Evolutionary conservation across 495 filamentous ascomycete species (phyloP), one percentile per base, ranked within the genome.

Genomic region (Aspergillus nidulans): DNA sequence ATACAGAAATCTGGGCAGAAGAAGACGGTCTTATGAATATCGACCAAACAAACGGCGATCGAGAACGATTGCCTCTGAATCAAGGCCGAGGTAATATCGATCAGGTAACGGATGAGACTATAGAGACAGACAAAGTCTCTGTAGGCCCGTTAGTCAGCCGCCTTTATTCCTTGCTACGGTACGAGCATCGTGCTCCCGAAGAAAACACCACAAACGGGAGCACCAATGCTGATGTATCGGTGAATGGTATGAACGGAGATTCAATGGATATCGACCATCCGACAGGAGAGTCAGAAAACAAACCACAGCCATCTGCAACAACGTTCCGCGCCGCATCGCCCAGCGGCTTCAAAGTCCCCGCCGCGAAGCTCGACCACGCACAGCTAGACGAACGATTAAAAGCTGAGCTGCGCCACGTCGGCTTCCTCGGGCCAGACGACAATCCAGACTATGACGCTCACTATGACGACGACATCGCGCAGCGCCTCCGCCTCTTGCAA

Each of bases 381-480:
- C 85, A 90, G 59, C 79, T 97, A 12, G 95, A 97, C 64, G 89
- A 95, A 62, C 89, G 95, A 43, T 77, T 94, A 46, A 88, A 95
- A 72, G 84, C 86, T 44, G 94, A 99, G 63, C 85, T 97, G 38
- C 86, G 89, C n/a, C 87, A 96, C 70, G 89, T 96, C 39, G 95
- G 94, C 41, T 89, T 99, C 69, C 75, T 97, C 19, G 80, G 87
- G 1, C 75, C 84, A 6, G 86, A 87, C 16, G 75, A 83, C 46
- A 85, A 82, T 52, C 78, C 67, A 6, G 89, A 95, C 59, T 97
- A 90, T 67, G 89, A 94, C 66, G 87, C 85, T 4, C 87, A 95
- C 72, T 88, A 85, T 61, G 94, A 99, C 69, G 95, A 99, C 67
- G 95, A 97, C 62, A 86, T 97, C 43, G 89, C 90, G 15, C 91